Conservation (phyloP, 2,329 filamentous ascomycete genomes). For the Epichloe gansuensis region DNA sequence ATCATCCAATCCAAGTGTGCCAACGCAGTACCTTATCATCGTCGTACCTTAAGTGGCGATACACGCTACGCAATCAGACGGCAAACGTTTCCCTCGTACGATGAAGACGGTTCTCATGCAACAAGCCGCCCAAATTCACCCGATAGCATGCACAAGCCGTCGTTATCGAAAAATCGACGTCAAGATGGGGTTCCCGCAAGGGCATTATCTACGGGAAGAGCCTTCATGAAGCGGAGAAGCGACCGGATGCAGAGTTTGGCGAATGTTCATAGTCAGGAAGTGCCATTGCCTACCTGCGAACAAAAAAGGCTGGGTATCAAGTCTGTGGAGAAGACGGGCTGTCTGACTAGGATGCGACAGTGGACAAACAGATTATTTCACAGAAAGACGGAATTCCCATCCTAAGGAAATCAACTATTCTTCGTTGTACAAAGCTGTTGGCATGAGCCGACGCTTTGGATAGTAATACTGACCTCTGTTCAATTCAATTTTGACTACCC, state of each 20-base stretch:
- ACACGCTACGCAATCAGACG: constrained; percentile 1
- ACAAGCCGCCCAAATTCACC: constrained; percentile 1
- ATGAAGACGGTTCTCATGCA: constrained; percentile 3
- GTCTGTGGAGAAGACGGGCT: constrained; percentile 2
- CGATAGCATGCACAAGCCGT: background rate
- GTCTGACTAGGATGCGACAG: constrained; percentile 5
- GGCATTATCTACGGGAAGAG: constrained; percentile 14
- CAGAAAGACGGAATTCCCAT: background rate
- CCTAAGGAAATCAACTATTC: background rate
- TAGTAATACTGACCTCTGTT: background rate
- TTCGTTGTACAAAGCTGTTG: background rate
- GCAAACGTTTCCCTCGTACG: constrained; percentile 8
- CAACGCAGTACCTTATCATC: constrained; percentile 12
- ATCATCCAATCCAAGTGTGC: constrained; percentile 17
- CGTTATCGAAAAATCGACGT: background rate
- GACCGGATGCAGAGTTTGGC: constrained; percentile 4
- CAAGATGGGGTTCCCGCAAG: constrained; percentile 8
- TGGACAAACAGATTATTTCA: constrained; percentile 9
- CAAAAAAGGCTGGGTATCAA: background rate
- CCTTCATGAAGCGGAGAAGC: constrained; percentile 14
- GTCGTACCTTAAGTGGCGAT: constrained; percentile 11
- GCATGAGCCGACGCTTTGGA: background rate
- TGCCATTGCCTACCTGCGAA: background rate
- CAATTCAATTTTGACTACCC: background rate
- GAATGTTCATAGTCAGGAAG: constrained; percentile 1